Percentiles rank a stretch among this genome's conserved stretches.
Evolutionary conservation across 2,329 filamentous ascomycete species (phyloP).

Genomic region (Monosporascus cannonballus): DNA sequence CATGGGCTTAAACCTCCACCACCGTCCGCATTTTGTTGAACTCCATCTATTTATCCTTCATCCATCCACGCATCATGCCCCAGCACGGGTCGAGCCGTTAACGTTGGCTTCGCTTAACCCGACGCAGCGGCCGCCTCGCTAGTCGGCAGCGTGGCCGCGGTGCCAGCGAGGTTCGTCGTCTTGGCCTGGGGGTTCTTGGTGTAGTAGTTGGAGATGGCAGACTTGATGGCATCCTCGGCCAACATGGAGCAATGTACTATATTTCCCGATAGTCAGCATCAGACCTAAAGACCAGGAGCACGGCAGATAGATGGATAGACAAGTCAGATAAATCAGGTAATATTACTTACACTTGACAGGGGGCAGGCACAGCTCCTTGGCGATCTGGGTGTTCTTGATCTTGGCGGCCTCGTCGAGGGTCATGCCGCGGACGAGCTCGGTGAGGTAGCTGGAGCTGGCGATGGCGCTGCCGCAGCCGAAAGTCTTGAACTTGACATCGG

Average conservation of each 20-base stretch:
- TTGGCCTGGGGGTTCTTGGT: slow-evolving; percentile 78
- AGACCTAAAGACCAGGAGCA: not conserved
- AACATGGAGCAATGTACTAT: slow-evolving; percentile 88
- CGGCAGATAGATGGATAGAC: not conserved
- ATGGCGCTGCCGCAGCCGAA: slow-evolving; percentile 83
- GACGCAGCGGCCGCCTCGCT: slow-evolving; percentile 29
- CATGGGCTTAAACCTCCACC: too few relatives aligned
- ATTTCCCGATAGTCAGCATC: slow-evolving; percentile 17
- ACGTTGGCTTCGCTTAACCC: slow-evolving; percentile 4
- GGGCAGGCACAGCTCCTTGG: slow-evolving; percentile 80
- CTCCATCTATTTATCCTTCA: too few relatives aligned
- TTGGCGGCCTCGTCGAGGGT: slow-evolving; percentile 86
- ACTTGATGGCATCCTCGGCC: slow-evolving; percentile 88
- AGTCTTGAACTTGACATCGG: slow-evolving; percentile 79
- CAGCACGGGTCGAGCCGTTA: not conserved
- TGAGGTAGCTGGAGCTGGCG: slow-evolving; percentile 89
- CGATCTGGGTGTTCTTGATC: slow-evolving; percentile 96
- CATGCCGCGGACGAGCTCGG: slow-evolving; percentile 93
- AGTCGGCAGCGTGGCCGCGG: slow-evolving; percentile 59
- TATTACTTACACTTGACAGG: slow-evolving; percentile 63
- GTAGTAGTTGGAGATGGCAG: slow-evolving; percentile 85
- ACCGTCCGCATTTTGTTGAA: not conserved
- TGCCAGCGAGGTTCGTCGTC: slow-evolving; percentile 71
- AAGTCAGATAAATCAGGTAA: not conserved
- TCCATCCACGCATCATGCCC: not conserved